phyloP scores from a whole-genome alignment of 2,329 filamentous ascomycete species.

The Cordyceps javanica region DNA sequence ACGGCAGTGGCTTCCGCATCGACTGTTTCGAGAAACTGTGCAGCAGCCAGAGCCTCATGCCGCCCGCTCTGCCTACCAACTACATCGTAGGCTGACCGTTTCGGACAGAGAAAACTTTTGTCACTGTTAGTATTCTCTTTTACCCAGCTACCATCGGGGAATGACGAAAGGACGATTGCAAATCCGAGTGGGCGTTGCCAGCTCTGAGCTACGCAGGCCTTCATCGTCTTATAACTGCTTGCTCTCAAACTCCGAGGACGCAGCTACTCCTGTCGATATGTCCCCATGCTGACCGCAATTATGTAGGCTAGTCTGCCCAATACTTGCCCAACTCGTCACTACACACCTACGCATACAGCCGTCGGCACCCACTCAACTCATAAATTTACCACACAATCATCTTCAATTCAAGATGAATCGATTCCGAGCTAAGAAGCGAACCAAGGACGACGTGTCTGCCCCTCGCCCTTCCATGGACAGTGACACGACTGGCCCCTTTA shows the following conservation, averaged over 20 bases:
- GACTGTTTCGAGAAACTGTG: not conserved
- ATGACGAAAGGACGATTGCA: too few relatives aligned
- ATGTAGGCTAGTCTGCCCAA: not conserved
- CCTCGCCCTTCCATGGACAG: slow-evolving; percentile 48
- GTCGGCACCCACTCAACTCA: not conserved
- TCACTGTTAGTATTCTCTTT: not conserved
- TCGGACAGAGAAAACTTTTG: not conserved
- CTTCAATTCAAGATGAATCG: slow-evolving; percentile 57
- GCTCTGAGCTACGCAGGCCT: not conserved
- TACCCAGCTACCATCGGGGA: not conserved
- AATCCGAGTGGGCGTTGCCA: too few relatives aligned
- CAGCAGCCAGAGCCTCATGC: not conserved
- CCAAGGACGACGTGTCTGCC: slow-evolving; percentile 47
- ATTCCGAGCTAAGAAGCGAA: slow-evolving; percentile 68
- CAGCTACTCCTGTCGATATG: not conserved
- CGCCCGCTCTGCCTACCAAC: not conserved
- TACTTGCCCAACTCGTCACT: not conserved
- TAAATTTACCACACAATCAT: not conserved
- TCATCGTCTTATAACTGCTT: too few relatives aligned
- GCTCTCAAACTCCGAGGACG: too few relatives aligned
- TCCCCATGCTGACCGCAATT: not conserved
- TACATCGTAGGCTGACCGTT: not conserved
- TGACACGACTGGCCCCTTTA: slow-evolving; percentile 46
- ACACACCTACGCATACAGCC: not conserved
- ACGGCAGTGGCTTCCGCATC: not conserved